Evolutionary conservation across 2,329 filamentous ascomycete genomes (phyloP), one percentile per base, ranked within the genome.

Genomic region (Dactylella cylindrospora): DNA sequence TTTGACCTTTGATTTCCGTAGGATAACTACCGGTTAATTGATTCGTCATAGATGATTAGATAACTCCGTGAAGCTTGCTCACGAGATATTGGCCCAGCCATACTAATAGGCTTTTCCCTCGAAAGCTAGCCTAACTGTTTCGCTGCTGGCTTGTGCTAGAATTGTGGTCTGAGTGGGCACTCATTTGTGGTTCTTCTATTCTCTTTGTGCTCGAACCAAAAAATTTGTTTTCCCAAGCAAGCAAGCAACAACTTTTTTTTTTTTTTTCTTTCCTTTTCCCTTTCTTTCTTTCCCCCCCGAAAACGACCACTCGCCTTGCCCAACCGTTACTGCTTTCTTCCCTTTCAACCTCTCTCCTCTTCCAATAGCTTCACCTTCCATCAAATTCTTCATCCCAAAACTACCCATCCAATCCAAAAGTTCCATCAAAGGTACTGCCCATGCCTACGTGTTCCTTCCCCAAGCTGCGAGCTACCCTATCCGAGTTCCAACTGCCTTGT

Each of bases 381-480:
- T 33, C 40, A 22, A n/a, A 39, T 8, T n/a, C 46, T n/a, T 13
- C 41, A 43, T 53, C 40, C 5, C 43, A 32, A 41, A 41, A 19
- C 49, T 49, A 28, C 17, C 3, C 13, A 43, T n/a, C 49, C 23
- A 41, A 33, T 49, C 46, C 26, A 23, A 49, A 35, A 31, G 28
- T 31, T 13, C 33, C 1, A 26, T 13, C 15, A 45, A 22, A 62
- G 50, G 47, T 62, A 53, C 36, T 53, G 20, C 43, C 38, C 36
- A 15, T 8, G 15, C 19, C n/a, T 36, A 41, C 36, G 41, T 40
- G 45, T 28, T 29, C 46, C 13, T 26, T 17, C 25, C 29, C 26
- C 19, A 31, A 51, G 47, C 47, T 53, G 38, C 33, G 33, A 17
- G 22, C 22, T 4, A 9, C 33, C 5, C 22, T 32, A 19, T 52